A percentile compares a stretch with the other conserved stretches of the same genome.
These are phyloP conservation scores for Rhodotorula sp. DNA, from an alignment of 1,284 basidiomycete genomes.

Conservation along the genomic window DNA sequence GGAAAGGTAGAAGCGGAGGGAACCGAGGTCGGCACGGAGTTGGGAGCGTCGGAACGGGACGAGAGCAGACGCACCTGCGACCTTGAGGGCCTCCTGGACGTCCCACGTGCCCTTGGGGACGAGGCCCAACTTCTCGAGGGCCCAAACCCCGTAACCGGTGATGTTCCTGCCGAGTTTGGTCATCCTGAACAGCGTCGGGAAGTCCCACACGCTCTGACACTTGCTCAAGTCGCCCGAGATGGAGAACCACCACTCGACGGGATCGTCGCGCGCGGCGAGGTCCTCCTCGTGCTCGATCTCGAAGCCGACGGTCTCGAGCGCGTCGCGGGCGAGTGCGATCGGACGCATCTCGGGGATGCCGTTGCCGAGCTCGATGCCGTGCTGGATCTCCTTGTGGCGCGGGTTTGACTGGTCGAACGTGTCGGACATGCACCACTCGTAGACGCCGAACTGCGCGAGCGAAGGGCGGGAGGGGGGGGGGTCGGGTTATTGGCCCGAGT, in stretches of 20 bases:
- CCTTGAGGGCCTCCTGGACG: constrained; percentile 83
- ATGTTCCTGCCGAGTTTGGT: constrained; percentile 82
- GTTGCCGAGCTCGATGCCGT: constrained; percentile 73
- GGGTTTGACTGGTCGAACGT: constrained; percentile 80
- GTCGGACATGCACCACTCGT: constrained; percentile 99
- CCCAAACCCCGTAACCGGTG: constrained; percentile 74
- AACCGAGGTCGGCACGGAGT: too few relatives aligned
- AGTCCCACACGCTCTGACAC: constrained; percentile 92
- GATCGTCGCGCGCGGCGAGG: constrained; percentile 68
- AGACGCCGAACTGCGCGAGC: constrained; percentile 69
- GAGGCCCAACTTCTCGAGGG: constrained; percentile 74
- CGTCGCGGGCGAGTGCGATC: constrained; percentile 68
- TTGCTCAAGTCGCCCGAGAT: constrained; percentile 64
- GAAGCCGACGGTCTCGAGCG: constrained; percentile 82
- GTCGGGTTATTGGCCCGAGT: constrained; percentile 4
- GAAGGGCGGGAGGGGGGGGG: constrained; percentile 57
- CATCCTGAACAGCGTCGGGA: constrained; percentile 66
- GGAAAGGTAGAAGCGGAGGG: background rate
- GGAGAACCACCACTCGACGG: constrained; percentile 85
- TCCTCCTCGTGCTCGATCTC: constrained; percentile 89
- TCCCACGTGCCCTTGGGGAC: constrained; percentile 91
- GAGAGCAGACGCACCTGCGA: constrained; percentile 57
- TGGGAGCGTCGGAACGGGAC: too few relatives aligned
- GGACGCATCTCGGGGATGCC: constrained; percentile 97
- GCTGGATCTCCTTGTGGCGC: constrained; percentile 85